Conservation (phyloP, 1,284 basidiomycete species). For the Austropuccinia psidii region DNA sequence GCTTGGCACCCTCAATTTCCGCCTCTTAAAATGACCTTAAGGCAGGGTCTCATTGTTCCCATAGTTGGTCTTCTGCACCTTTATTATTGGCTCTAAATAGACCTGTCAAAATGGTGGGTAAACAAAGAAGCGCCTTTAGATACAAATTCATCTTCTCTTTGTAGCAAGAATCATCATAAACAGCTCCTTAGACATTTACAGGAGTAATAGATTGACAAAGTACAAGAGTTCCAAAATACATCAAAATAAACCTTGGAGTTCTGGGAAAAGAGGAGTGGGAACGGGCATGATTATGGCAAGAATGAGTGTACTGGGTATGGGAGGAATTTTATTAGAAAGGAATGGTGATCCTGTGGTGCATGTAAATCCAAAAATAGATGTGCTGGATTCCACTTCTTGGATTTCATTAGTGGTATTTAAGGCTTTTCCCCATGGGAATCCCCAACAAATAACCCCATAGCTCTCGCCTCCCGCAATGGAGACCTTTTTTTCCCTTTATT, state of each 20-base stretch:
- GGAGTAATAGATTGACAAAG: not conserved
- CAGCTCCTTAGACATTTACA: not conserved
- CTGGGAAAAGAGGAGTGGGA: no score
- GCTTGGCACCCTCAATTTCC: not conserved
- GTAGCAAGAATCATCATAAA: not conserved
- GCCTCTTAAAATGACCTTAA: slow-evolving; percentile 18
- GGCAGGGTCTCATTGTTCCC: slow-evolving; percentile 28
- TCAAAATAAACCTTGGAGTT: slow-evolving; percentile 66
- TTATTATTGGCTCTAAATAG: not conserved
- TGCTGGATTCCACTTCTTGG: no score
- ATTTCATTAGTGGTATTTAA: no score
- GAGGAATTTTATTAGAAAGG: no score
- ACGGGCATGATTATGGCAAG: no score
- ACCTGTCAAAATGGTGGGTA: slow-evolving; percentile 19
- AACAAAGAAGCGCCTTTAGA: slow-evolving; percentile 11
- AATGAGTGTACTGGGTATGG: no score
- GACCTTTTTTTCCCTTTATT: no score
- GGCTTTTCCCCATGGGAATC: no score
- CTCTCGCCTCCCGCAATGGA: no score
- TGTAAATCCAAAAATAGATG: no score
- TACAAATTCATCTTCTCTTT: not conserved
- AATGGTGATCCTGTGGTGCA: no score
- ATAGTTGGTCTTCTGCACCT: slow-evolving; percentile 16
- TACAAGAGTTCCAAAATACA: slow-evolving; percentile 66
- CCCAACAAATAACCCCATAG: no score